Conservation (phyloP, 2,329 filamentous ascomycete genomes). For the Elsinoe fawcettii region DNA sequence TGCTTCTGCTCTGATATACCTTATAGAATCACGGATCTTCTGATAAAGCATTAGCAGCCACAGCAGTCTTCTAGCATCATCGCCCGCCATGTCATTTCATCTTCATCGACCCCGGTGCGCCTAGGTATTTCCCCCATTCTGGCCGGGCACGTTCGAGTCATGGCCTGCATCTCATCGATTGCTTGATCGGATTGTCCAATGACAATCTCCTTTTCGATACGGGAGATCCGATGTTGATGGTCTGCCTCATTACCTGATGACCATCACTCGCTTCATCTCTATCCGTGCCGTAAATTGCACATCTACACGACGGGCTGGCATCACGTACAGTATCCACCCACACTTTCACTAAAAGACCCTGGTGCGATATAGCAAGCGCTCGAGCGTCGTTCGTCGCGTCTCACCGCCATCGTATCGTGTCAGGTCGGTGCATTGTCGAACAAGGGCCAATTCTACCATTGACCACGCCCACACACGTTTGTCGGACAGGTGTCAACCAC, state of each 20-base stretch:
- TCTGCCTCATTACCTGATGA: neutral
- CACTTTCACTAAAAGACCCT: slow-evolving; percentile 6
- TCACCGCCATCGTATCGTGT: neutral
- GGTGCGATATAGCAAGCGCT: neutral
- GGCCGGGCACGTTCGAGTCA: neutral
- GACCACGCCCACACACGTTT: neutral
- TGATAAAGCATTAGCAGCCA: too few relatives aligned
- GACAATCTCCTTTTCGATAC: neutral
- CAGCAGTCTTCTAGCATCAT: neutral
- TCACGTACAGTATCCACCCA: neutral
- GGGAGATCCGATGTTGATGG: neutral
- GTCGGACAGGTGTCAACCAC: neutral
- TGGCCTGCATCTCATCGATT: neutral
- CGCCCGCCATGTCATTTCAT: neutral
- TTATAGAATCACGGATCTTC: too few relatives aligned
- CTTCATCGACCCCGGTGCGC: neutral
- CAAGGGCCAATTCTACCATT: neutral
- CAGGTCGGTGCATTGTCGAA: neutral
- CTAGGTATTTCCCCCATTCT: neutral
- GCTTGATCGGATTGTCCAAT: neutral
- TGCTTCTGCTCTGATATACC: too few relatives aligned
- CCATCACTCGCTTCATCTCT: neutral
- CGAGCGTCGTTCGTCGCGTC: slow-evolving; percentile 3
- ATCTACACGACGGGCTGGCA: neutral
- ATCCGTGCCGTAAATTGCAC: neutral